Conservation (phyloP, 768 basidiomycete species). For the Cystofilobasidium bisporidii region DNA sequence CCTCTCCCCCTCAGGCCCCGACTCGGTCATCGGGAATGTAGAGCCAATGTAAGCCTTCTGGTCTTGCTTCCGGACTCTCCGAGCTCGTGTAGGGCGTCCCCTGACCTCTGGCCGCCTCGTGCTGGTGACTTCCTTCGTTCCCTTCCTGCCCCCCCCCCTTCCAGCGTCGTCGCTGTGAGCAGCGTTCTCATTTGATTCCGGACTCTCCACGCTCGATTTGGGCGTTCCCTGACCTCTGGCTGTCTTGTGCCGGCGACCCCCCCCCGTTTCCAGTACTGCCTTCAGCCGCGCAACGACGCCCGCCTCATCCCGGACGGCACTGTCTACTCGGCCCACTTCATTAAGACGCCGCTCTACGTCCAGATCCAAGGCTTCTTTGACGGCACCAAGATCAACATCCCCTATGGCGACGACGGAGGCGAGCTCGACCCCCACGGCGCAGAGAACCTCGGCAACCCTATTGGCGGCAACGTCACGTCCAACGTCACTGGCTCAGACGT, state of each 20-base stretch:
- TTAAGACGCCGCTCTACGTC: conserved; percentile 44
- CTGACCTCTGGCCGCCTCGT: too few species aligned
- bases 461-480: conserved; percentile 42
- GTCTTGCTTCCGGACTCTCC: too few species aligned
- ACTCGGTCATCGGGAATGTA: too few species aligned
- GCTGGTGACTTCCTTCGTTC: too few species aligned
- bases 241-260: too few species aligned
- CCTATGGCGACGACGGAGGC: conserved; percentile 42
- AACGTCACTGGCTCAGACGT: conserved; percentile 41
- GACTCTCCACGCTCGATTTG: too few species aligned
- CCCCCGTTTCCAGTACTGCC: conserved; percentile 40
- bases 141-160: too few species aligned
- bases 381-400: conserved; percentile 44
- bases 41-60: too few species aligned
- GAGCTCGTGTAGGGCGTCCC: too few species aligned
- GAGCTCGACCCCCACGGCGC: conserved; percentile 46
- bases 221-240: too few species aligned
- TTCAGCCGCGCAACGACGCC: conserved; percentile 43
- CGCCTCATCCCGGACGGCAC: conserved; percentile 35
- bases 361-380: conserved; percentile 49
- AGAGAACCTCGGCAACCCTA: conserved; percentile 41
- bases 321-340: conserved; percentile 42
- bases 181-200: too few species aligned
- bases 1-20: conserved; percentile 16
- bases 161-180: conserved; percentile 27